These are phyloP conservation scores for Solanum sejunctum DNA, from an alignment of 257 asterid genomes.

Conservation along the genomic window DNA sequence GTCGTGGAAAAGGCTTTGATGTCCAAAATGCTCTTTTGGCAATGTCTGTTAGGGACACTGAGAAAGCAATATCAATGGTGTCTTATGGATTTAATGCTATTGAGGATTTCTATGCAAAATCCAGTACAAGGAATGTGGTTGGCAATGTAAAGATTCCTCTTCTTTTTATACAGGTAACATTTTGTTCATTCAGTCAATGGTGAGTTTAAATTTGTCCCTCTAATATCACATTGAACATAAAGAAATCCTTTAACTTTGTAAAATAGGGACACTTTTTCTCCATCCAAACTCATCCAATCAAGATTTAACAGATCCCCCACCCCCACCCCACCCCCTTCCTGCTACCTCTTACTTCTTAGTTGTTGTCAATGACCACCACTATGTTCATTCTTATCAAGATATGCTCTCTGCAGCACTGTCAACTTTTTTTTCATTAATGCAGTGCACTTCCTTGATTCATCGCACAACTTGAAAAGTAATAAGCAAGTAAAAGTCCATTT, in stretches of 20 bases:
- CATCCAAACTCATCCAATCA: background rate
- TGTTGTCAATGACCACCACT: background rate
- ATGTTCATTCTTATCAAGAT: background rate
- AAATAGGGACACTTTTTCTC: background rate
- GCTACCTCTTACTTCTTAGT: background rate
- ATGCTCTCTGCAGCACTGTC: background rate
- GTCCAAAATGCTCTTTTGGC: constrained; percentile 70
- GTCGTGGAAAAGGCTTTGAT: constrained; percentile 73
- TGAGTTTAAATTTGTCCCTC: background rate
- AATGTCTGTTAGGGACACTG: constrained; percentile 68
- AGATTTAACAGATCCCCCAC: background rate
- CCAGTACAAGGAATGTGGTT: constrained; percentile 66
- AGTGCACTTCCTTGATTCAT: background rate
- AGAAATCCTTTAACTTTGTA: background rate
- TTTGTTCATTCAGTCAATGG: background rate
- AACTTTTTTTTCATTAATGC: background rate
- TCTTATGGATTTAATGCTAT: constrained; percentile 61
- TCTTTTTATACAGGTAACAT: constrained; percentile 77
- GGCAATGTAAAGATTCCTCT: constrained; percentile 83
- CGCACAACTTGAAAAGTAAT: background rate
- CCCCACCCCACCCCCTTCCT: background rate
- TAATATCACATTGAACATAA: background rate
- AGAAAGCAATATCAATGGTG: constrained; percentile 73
- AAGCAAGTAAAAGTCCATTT: background rate
- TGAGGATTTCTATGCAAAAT: constrained; percentile 69